Evolutionary conservation across 2,329 filamentous ascomycete species (phyloP).

Genomic region (Nemania serpens): DNA sequence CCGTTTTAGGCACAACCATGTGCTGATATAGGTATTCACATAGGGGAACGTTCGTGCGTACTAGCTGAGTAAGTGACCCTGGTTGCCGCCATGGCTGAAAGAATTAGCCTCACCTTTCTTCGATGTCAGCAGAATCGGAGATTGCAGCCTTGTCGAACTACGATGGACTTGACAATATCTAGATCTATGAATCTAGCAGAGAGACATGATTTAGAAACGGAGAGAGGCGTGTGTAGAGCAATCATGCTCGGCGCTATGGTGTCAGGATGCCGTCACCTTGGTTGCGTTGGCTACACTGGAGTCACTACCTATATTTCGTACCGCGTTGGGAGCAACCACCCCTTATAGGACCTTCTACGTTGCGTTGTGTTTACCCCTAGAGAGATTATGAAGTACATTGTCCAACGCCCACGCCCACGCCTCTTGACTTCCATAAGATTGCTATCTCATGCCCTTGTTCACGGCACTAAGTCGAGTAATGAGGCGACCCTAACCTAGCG

Average conservation of each 20-base stretch:
- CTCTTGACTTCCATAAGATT: constrained; percentile 6
- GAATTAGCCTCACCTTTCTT: constrained; percentile 11
- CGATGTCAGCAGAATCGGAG: background rate
- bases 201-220: constrained; percentile 6
- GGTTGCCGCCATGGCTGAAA: constrained; percentile 14
- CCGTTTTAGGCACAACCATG: constrained; percentile 1
- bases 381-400: constrained; percentile 10
- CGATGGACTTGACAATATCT: background rate
- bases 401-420: background rate
- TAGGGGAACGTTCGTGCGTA: background rate
- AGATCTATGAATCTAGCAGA: background rate
- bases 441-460: background rate
- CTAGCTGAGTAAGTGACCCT: background rate
- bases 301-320: constrained; percentile 4
- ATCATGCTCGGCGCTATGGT: constrained; percentile 1
- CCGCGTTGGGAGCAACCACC: background rate
- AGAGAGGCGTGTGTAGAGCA: background rate
- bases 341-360: background rate
- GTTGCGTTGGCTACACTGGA: background rate
- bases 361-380: background rate
- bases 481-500: background rate
- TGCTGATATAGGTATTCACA: constrained; percentile 10
- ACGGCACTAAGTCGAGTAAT: background rate
- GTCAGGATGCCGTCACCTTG: background rate
- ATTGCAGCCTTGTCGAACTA: constrained; percentile 15